These are phyloP conservation scores for Metarhizium sp. DNA, from an alignment of 2,329 filamentous ascomycete genomes.

Conservation along the genomic window DNA sequence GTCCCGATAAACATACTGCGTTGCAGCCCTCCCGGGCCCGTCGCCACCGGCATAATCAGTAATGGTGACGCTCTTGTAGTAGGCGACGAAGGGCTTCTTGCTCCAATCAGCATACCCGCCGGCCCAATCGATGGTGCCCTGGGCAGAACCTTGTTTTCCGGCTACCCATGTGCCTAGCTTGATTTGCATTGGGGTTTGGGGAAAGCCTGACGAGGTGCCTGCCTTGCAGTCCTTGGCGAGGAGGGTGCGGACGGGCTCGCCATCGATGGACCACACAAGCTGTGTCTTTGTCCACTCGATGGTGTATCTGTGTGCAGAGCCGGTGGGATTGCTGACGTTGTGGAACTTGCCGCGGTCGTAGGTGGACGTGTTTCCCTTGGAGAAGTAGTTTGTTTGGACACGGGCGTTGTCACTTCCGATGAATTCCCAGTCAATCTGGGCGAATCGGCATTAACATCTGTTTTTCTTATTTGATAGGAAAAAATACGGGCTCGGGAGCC, in stretches of 20 bases:
- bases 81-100: conserved; percentile 30
- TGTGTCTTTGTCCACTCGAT: conserved; percentile 57
- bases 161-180: conserved; percentile 61
- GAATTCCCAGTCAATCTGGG: conserved; percentile 74
- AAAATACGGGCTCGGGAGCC: background rate
- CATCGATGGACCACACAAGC: conserved; percentile 58
- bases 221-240: conserved; percentile 47
- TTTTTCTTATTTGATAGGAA: no score
- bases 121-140: conserved; percentile 64
- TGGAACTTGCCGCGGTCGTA: conserved; percentile 62
- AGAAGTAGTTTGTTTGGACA: conserved; percentile 78
- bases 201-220: conserved; percentile 44
- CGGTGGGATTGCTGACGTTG: conserved; percentile 39
- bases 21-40: conserved; percentile 19
- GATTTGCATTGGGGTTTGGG: conserved; percentile 65
- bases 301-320: conserved; percentile 53
- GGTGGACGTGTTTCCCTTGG: conserved; percentile 59
- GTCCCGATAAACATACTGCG: conserved; percentile 30
- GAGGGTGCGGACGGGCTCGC: conserved; percentile 49
- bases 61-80: conserved; percentile 34
- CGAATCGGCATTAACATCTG: no score
- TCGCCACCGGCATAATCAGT: conserved; percentile 32
- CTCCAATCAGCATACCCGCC: conserved; percentile 44
- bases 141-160: conserved; percentile 45
- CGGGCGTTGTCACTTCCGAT: conserved; percentile 56